Conservation (phyloP, 805 yeast genomes). For the Metschnikowia rubicola region DNA sequence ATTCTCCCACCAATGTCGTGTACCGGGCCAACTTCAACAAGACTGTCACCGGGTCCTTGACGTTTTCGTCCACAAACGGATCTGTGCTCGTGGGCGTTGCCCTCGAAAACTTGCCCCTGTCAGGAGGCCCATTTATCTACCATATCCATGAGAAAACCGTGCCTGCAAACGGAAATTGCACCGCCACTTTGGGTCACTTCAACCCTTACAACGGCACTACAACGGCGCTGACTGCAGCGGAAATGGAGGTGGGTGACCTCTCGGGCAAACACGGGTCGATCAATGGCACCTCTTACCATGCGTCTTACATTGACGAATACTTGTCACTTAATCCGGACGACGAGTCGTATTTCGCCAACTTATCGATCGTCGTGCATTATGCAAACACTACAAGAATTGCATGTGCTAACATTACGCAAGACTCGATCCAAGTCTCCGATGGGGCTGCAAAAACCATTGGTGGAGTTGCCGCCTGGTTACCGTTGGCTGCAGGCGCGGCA, state of each 20-base stretch:
- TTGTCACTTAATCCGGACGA: conserved; percentile 29
- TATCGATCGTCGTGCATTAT: conserved; percentile 37
- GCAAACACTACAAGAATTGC: conserved; percentile 31
- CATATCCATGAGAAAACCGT: conserved; percentile 38
- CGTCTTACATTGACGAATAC: conserved; percentile 28
- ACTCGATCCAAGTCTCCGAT: background rate
- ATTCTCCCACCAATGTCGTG: conserved; percentile 27
- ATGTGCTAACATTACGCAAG: conserved; percentile 36
- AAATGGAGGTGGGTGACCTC: conserved; percentile 37
- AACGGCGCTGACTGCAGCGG: conserved; percentile 22
- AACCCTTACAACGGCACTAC: conserved; percentile 36
- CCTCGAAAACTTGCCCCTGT: conserved; percentile 29
- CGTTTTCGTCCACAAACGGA: conserved; percentile 30
- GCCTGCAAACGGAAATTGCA: conserved; percentile 31
- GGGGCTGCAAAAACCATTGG: conserved; percentile 6
- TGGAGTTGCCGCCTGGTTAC: conserved; percentile 1
- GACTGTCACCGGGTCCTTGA: conserved; percentile 28
- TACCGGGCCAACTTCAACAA: conserved; percentile 25
- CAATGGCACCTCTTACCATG: conserved; percentile 23
- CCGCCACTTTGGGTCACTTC: conserved; percentile 35
- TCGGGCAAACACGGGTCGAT: conserved; percentile 38
- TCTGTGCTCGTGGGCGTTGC: conserved; percentile 32
- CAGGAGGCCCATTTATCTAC: conserved; percentile 40
- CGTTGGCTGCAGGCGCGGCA: background rate
- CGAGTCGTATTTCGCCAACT: conserved; percentile 24